These are phyloP conservation scores for Xylaria intraflava DNA, from an alignment of 495 filamentous ascomycete genomes.

Conservation along the genomic window DNA sequence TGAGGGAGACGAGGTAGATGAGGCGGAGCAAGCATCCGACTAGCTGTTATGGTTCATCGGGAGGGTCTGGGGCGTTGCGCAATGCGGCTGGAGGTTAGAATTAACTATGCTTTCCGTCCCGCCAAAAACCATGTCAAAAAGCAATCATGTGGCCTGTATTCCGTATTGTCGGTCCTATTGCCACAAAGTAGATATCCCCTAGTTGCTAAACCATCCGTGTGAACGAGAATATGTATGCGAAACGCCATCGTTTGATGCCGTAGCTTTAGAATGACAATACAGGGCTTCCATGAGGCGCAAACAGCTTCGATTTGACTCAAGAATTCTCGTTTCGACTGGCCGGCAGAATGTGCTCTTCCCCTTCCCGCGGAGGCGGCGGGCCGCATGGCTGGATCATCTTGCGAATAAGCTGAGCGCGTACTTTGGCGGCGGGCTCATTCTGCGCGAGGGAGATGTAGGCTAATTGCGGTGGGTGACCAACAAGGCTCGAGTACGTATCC, in stretches of 20 bases:
- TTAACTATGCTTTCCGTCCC: not conserved
- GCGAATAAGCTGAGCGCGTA: slow-evolving; percentile 71
- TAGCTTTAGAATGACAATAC: not conserved
- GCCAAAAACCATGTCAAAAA: not conserved
- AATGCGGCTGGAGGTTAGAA: not conserved
- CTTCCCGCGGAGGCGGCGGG: slow-evolving; percentile 65
- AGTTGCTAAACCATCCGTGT: not conserved
- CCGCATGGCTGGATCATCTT: slow-evolving; percentile 92
- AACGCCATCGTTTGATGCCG: not conserved
- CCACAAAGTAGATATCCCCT: not conserved
- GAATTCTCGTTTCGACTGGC: slow-evolving; percentile 11
- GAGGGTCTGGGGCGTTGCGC: not conserved
- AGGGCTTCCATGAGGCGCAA: not conserved
- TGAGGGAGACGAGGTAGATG: too few species aligned
- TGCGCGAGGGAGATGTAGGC: slow-evolving; percentile 86
- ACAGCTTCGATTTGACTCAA: slow-evolving; percentile 3
- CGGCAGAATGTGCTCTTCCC: slow-evolving; percentile 27
- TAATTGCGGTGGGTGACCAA: slow-evolving; percentile 84
- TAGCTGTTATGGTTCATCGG: not conserved
- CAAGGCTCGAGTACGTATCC: slow-evolving; percentile 73
- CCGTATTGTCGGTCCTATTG: not conserved
- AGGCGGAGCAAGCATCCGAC: slow-evolving; percentile 25
- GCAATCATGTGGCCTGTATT: not conserved
- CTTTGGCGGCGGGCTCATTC: slow-evolving; percentile 75
- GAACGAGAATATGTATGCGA: not conserved